A percentile compares a stretch with the other conserved stretches of the same genome.
Conservation (phyloP, 139 green algal genomes). For the Choricystis sp. region DNA sequence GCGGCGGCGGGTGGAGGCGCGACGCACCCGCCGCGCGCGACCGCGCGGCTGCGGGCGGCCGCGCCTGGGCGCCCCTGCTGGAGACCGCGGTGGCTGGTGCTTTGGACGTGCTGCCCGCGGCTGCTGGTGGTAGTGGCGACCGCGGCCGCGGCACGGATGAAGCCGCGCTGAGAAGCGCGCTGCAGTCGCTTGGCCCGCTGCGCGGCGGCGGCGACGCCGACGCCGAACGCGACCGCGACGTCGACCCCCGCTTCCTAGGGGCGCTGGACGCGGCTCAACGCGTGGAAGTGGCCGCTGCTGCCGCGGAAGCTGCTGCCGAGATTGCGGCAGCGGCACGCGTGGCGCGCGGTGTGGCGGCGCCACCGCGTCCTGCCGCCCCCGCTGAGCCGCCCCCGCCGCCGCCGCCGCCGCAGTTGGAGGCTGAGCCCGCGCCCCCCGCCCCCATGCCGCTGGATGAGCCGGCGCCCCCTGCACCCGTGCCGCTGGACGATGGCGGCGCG, state of each 20-base stretch:
- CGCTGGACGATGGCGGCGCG: not conserved
- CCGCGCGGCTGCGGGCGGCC: no score
- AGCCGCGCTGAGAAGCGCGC: not conserved
- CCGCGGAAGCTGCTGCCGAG: no score
- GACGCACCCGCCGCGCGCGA: no score
- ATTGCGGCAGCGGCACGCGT: no score
- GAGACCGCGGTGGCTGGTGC: not conserved
- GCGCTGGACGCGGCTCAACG: no score
- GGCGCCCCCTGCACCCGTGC: slow-evolving; percentile 1
- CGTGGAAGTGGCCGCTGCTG: not conserved
- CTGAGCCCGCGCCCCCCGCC: not conserved
- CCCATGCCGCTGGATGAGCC: not conserved
- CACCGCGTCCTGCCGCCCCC: not conserved
- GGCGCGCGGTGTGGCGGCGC: no score
- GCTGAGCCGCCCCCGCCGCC: not conserved
- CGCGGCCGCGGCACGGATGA: not conserved
- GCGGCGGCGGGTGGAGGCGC: no score
- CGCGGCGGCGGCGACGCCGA: no score
- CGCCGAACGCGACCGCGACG: not conserved
- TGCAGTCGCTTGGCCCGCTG: not conserved
- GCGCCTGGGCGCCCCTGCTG: not conserved
- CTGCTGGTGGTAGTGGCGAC: no score
- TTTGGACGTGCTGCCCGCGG: not conserved
- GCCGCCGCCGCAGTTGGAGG: not conserved
- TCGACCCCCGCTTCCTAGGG: no score